phyloP scores from a whole-genome alignment of 306 rosid genomes.

The Gastrolobium villosum region DNA sequence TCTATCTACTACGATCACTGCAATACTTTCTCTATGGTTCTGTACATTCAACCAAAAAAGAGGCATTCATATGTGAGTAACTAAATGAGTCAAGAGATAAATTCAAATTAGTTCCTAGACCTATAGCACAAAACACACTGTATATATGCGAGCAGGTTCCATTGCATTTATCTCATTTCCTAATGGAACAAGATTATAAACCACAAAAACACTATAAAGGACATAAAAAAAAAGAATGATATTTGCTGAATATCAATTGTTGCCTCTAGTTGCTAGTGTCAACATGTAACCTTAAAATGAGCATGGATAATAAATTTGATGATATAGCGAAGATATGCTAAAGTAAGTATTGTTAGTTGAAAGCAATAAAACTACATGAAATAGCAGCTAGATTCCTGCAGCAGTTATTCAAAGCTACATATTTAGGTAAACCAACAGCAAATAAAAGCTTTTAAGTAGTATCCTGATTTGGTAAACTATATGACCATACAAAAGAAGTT shows the following conservation, averaged over 20 bases:
- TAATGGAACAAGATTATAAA: neutral
- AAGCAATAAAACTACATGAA: slow-evolving; percentile 14
- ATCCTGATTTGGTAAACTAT: neutral
- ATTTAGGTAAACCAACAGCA: slow-evolving; percentile 3
- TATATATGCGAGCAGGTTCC: neutral
- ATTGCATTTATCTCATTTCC: slow-evolving; percentile 15
- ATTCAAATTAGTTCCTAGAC: slow-evolving; percentile 13
- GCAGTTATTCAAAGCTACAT: slow-evolving; percentile 1
- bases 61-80: neutral
- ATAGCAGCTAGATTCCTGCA: slow-evolving; percentile 19
- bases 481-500: neutral
- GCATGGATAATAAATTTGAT: slow-evolving; percentile 3
- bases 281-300: neutral
- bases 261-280: neutral
- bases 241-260: neutral
- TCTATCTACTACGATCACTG: neutral
- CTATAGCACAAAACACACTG: neutral
- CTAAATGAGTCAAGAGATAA: neutral
- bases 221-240: neutral
- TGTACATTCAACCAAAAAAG: neutral
- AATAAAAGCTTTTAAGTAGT: neutral
- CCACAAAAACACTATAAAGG: neutral
- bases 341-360: neutral
- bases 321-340: neutral
- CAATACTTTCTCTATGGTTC: slow-evolving; percentile 11